phyloP scores from a whole-genome alignment of 495 filamentous ascomycete species.

The Xylaria longipes region DNA sequence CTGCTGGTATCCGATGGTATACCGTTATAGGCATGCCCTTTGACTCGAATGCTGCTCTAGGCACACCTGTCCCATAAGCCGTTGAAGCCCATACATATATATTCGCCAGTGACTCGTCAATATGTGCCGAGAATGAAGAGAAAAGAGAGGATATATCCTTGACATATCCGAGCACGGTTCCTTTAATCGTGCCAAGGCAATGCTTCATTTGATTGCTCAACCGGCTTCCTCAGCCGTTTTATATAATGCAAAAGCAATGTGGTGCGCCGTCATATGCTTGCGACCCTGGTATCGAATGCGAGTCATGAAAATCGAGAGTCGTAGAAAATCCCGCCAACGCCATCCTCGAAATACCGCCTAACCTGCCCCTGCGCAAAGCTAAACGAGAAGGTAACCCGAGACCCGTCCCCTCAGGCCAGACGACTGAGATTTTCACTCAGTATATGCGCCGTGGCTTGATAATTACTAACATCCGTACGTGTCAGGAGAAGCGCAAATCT shows the following conservation, averaged over 20 bases:
- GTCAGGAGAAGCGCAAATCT: constrained; percentile 1
- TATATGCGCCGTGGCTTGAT: background rate
- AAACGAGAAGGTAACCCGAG: background rate
- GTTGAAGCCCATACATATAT: constrained; percentile 12
- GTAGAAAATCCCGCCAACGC: constrained; percentile 34
- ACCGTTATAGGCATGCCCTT: constrained; percentile 1
- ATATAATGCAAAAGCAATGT: constrained; percentile 29
- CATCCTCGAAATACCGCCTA: constrained; percentile 20
- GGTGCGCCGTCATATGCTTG: constrained; percentile 43
- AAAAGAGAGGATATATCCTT: constrained; percentile 8
- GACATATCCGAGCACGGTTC: background rate
- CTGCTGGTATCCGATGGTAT: constrained; percentile 38
- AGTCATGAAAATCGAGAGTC: constrained; percentile 28
- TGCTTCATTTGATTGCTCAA: constrained; percentile 32
- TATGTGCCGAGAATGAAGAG: constrained; percentile 19
- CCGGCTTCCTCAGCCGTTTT: constrained; percentile 35
- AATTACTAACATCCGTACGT: background rate
- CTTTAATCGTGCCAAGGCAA: constrained; percentile 18
- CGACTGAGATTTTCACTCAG: background rate
- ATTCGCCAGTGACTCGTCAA: background rate
- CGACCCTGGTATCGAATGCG: constrained; percentile 42
- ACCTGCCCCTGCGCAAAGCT: constrained; percentile 5
- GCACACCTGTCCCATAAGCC: background rate
- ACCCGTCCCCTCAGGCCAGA: background rate
- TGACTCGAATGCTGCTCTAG: background rate